Conservation (phyloP, 768 basidiomycete genomes). For the Suillus clintonianus region DNA sequence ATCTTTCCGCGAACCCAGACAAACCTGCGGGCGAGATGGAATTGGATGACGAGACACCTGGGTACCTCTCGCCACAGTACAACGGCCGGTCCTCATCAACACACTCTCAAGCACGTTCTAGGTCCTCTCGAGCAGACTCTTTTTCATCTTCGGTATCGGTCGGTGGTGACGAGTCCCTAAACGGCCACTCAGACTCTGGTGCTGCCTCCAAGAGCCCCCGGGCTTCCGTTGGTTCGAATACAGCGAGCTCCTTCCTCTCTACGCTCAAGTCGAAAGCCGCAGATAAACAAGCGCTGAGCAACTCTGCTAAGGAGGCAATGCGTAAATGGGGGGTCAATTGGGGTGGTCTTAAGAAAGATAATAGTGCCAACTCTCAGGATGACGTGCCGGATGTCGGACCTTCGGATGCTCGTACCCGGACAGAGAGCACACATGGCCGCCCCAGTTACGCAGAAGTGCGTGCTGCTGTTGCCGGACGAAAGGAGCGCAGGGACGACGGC, state of each 20-base stretch:
- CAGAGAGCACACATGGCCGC: constrained; percentile 43
- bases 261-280: constrained; percentile 73
- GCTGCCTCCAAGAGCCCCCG: constrained; percentile 35
- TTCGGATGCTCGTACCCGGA: constrained; percentile 35
- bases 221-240: constrained; percentile 41
- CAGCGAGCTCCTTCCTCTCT: constrained; percentile 67
- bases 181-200: constrained; percentile 35
- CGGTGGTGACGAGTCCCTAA: constrained; percentile 28
- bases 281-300: constrained; percentile 85
- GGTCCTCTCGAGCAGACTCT: constrained; percentile 37
- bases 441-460: constrained; percentile 74
- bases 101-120: constrained; percentile 36
- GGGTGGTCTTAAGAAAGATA: constrained; percentile 63
- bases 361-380: constrained; percentile 34
- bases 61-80: constrained; percentile 15
- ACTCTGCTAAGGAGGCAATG: constrained; percentile 86
- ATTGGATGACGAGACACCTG: constrained; percentile 19
- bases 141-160: constrained; percentile 35
- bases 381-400: constrained; percentile 45
- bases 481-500: constrained; percentile 36
- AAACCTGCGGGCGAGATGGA: constrained; percentile 17
- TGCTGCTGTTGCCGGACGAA: constrained; percentile 73
- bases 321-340: constrained; percentile 91
- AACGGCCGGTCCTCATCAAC: constrained; percentile 46
- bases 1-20: constrained; percentile 13